Conservation (phyloP, 148 eudicot species). For the Talinum fruticosum region DNA sequence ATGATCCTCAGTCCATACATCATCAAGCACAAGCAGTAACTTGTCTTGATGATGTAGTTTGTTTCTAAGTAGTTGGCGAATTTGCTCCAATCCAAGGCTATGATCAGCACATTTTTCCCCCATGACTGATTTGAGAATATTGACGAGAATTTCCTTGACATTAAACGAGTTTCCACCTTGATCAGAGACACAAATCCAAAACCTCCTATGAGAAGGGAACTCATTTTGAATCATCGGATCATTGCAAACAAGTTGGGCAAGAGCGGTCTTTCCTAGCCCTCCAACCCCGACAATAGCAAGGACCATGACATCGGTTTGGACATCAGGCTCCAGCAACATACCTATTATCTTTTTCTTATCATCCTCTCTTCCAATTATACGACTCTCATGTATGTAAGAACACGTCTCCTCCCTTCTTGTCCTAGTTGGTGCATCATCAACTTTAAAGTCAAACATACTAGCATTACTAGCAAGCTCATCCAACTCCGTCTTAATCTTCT, state of each 20-base stretch:
- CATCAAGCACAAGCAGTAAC: too few species aligned
- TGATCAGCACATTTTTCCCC: too few species aligned
- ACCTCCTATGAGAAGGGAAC: neutral
- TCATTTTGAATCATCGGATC: neutral
- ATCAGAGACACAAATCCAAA: neutral
- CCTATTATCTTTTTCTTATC: neutral
- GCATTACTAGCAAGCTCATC: neutral
- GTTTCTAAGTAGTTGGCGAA: too few species aligned
- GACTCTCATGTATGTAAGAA: neutral
- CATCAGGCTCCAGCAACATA: neutral
- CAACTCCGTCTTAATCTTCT: slow-evolving; percentile 11
- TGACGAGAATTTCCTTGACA: neutral
- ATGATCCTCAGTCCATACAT: too few species aligned
- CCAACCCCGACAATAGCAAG: neutral
- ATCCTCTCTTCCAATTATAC: neutral
- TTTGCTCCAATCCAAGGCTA: too few species aligned
- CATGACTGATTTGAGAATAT: too few species aligned
- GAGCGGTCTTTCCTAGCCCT: neutral
- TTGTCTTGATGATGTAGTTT: too few species aligned
- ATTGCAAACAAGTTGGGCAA: neutral
- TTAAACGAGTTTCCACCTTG: neutral
- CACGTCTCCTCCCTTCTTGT: neutral
- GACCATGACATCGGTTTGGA: neutral
- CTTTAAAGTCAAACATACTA: too few species aligned
- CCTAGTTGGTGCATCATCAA: neutral